Percentiles rank a stretch among this genome's conserved stretches.
Conservation (phyloP, 768 basidiomycete genomes). For the Pisolithus albus region DNA sequence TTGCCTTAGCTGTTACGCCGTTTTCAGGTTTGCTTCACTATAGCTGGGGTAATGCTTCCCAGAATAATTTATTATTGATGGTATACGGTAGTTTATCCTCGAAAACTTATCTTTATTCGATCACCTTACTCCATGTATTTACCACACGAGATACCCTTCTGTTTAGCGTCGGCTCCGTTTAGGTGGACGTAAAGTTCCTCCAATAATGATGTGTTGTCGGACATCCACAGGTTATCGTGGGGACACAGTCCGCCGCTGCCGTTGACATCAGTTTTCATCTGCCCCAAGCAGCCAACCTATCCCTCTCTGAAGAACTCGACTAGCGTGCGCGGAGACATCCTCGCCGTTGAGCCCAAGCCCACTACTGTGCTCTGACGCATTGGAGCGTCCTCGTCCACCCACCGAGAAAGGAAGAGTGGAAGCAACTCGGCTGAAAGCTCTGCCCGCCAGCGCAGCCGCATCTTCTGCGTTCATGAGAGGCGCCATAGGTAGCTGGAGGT, state of each 20-base stretch:
- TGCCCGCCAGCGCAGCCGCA: constrained; percentile 70
- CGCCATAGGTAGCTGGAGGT: constrained; percentile 62
- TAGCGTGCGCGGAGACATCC: constrained; percentile 69
- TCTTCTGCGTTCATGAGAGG: constrained; percentile 68
- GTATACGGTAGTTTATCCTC: constrained; percentile 8
- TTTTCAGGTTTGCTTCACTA: too few species aligned
- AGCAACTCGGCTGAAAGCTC: constrained; percentile 72
- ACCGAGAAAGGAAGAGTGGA: constrained; percentile 69
- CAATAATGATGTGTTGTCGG: too few species aligned
- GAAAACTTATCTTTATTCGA: constrained; percentile 1
- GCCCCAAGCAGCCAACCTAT: constrained; percentile 96
- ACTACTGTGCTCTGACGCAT: constrained; percentile 22
- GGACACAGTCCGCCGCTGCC: constrained; percentile 3
- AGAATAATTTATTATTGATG: constrained; percentile 41
- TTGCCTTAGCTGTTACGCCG: too few species aligned
- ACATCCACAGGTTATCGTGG: too few species aligned
- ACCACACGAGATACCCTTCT: background rate
- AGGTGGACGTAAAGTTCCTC: too few species aligned
- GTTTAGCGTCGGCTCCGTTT: too few species aligned
- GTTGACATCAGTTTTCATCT: constrained; percentile 41
- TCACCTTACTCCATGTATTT: background rate
- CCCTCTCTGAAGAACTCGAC: constrained; percentile 76
- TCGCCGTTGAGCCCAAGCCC: constrained; percentile 42
- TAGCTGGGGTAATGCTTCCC: background rate
- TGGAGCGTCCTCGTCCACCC: constrained; percentile 32